Evolutionary conservation across 164 flowering plant species (phyloP), one percentile per base, ranked within the genome.

Genomic region (Annona squamosa): DNA sequence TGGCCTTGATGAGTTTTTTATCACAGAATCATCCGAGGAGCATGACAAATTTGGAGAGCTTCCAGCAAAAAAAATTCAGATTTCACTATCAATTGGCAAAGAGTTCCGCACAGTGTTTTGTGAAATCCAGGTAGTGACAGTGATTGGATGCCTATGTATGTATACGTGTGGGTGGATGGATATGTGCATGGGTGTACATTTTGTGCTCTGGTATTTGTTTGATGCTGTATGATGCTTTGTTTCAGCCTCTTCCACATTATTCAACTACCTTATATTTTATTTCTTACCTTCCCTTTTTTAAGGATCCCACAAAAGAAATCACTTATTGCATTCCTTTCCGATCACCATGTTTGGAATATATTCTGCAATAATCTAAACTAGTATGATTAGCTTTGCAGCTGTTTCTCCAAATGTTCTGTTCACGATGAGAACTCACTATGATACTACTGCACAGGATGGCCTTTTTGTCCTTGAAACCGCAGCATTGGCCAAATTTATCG

Each of bases 361-460:
- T 65, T 65, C 12, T 43, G 65, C 7, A 63, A 63, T 63, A 7
- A 63, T 57, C 26, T 37, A 45, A 13, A 56, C 65, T 70, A 5
- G 65, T 52, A 13, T 42, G 5, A 57, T 3, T 43, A 19, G 59
- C 37, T 71, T 9, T 26, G 48, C 41, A 63, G 71, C 46, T 71
- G 7, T 47, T 37, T 71, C 44, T 73, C 37, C 62, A 62, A 73
- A 26, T 70, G 52, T 63, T 65, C 64, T 65, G 13, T 10, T 52
- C 59, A 73, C 71, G 65, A 78, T 67, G 70, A 52, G 73, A 71
- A 17, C 75, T 65, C 72, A 57, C 64, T 61, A 52, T 81, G 68
- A 26, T 83, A 71, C 68, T 75, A 46, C 47, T 77, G 78, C 72
- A 71, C 94, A 95, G 99, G 99, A 97, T 80, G 98, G 94, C 73